Percentiles rank a stretch among this genome's conserved stretches.
These are phyloP conservation scores for Diatrype stigma DNA, from an alignment of 2,329 filamentous ascomycete genomes.

Conservation along the genomic window DNA sequence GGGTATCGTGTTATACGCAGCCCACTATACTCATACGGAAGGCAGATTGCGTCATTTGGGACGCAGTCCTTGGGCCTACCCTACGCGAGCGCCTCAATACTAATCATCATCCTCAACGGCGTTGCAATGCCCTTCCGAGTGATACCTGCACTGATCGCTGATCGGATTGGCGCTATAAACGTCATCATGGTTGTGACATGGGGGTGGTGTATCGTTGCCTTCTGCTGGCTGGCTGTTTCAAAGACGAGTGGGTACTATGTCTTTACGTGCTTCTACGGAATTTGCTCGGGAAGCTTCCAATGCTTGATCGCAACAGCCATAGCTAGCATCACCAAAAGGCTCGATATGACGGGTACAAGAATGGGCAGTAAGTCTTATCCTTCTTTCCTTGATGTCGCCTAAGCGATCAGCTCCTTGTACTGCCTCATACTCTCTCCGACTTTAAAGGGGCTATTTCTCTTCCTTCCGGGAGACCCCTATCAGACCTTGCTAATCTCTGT, in stretches of 20 bases:
- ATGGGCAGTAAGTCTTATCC: slow-evolving; percentile 28
- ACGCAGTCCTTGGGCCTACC: slow-evolving; percentile 29
- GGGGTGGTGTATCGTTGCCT: slow-evolving; percentile 28
- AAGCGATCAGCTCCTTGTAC: no score
- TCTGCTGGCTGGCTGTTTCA: slow-evolving; percentile 35
- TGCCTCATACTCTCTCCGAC: no score
- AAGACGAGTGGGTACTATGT: slow-evolving; percentile 29
- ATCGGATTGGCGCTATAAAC: slow-evolving; percentile 33
- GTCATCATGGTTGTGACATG: slow-evolving; percentile 25
- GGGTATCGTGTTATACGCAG: not conserved
- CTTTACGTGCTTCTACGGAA: slow-evolving; percentile 32
- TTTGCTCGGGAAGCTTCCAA: slow-evolving; percentile 33
- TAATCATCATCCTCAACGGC: slow-evolving; percentile 38
- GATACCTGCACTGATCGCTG: slow-evolving; percentile 31
- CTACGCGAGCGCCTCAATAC: slow-evolving; percentile 28
- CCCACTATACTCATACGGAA: slow-evolving; percentile 1
- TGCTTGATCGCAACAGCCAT: slow-evolving; percentile 36
- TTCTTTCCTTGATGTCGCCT: no score
- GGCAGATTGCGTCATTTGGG: slow-evolving; percentile 30
- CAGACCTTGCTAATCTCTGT: no score
- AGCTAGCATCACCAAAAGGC: slow-evolving; percentile 33
- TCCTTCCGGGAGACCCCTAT: no score
- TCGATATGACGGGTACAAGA: slow-evolving; percentile 35
- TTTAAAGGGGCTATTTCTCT: not conserved
- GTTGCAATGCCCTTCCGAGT: slow-evolving; percentile 35